Percentiles rank a stretch among this genome's conserved stretches.
phyloP scores from a whole-genome alignment of 2,329 filamentous ascomycete genomes.

The Penicillium verrucosum region DNA sequence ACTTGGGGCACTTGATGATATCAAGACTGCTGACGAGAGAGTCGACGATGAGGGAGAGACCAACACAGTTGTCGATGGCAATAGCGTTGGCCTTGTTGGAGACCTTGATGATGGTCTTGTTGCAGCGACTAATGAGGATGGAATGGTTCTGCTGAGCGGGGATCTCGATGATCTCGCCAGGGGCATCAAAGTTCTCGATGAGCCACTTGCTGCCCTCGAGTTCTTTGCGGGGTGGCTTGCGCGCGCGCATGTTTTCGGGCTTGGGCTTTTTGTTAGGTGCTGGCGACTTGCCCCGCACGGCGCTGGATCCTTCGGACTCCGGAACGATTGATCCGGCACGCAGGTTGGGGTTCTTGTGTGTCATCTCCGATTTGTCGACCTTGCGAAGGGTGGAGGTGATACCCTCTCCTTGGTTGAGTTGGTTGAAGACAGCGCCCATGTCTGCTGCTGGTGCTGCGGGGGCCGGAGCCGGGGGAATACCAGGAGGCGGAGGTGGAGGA shows the following conservation, averaged over 20 bases:
- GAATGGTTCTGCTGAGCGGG: constrained; percentile 80
- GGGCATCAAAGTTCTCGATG: constrained; percentile 88
- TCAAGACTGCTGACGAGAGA: constrained; percentile 87
- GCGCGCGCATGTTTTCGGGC: constrained; percentile 77
- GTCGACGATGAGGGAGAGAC: constrained; percentile 82
- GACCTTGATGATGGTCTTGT: constrained; percentile 83
- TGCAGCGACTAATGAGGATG: constrained; percentile 87
- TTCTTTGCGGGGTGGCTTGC: constrained; percentile 76
- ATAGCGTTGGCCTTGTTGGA: constrained; percentile 96
- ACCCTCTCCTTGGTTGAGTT: constrained; percentile 83
- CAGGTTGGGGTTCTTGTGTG: constrained; percentile 92
- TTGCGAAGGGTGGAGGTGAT: constrained; percentile 88
- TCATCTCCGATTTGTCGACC: constrained; percentile 95
- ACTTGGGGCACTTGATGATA: constrained; percentile 91
- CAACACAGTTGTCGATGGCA: constrained; percentile 83
- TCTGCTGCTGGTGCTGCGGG: constrained; percentile 54
- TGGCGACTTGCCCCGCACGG: constrained; percentile 67
- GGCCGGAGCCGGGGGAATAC: constrained; percentile 54
- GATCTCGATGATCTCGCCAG: constrained; percentile 71
- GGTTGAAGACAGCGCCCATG: constrained; percentile 83
- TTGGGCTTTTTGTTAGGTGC: constrained; percentile 85
- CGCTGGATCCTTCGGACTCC: constrained; percentile 52
- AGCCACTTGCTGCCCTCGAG: constrained; percentile 91
- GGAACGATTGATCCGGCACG: constrained; percentile 67
- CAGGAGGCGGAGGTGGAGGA: constrained; percentile 66